Evolutionary conservation across 805 yeast species (phyloP).

Genomic region (Debaryomyces tyrocola): DNA sequence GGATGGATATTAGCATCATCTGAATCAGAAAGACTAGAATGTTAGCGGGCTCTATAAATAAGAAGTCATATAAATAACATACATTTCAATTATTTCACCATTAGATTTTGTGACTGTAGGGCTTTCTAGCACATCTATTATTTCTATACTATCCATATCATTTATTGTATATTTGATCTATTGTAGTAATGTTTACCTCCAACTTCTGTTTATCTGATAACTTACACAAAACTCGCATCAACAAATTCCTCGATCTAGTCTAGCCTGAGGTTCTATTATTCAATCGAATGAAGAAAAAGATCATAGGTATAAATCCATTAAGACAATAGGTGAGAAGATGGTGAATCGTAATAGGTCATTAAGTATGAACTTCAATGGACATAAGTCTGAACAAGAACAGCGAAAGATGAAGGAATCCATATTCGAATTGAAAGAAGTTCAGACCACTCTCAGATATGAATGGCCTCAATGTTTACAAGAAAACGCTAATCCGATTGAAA

Average conservation of each 20-base stretch:
- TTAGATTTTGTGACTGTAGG: constrained; percentile 1
- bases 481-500: constrained; percentile 75
- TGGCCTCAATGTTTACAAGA: constrained; percentile 42
- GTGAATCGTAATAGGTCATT: constrained; percentile 22
- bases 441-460: constrained; percentile 39
- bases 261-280: background rate
- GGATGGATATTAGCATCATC: too few species aligned
- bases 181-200: background rate
- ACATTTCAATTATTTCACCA: constrained; percentile 21
- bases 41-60: background rate
- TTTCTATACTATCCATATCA: constrained; percentile 10
- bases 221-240: constrained; percentile 3
- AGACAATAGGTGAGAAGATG: constrained; percentile 4
- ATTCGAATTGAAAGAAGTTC: constrained; percentile 34
- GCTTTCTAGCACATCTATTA: constrained; percentile 12
- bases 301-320: background rate
- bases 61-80: constrained; percentile 2
- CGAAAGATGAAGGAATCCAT: constrained; percentile 25
- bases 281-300: too few species aligned
- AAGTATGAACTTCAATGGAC: constrained; percentile 22
- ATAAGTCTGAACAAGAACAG: constrained; percentile 16
- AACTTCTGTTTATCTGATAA: background rate
- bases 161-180: background rate
- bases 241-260: background rate
- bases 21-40: too few species aligned